Evolutionary conservation across 1,284 basidiomycete species (phyloP).

Genomic region (Mycosarcoma mackinlayi): DNA sequence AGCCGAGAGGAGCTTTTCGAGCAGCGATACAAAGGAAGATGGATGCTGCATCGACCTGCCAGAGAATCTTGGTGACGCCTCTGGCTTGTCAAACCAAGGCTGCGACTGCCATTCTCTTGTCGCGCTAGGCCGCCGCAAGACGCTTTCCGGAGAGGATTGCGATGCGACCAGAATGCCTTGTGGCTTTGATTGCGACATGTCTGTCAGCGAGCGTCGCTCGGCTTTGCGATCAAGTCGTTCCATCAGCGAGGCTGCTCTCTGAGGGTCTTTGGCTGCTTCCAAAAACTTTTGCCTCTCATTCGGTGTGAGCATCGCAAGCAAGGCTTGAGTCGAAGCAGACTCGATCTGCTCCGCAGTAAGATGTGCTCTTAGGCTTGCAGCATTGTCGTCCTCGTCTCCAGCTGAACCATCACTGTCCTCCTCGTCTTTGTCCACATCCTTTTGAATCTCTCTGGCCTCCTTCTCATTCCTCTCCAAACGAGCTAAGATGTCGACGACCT

Average conservation of each 20-base stretch:
- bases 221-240: slow-evolving; percentile 25
- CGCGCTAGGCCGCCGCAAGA: not conserved
- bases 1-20: slow-evolving; percentile 11
- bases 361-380: not conserved
- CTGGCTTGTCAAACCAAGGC: slow-evolving; percentile 30
- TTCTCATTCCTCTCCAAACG: slow-evolving; percentile 21
- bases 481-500: slow-evolving; percentile 35
- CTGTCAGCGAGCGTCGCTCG: not conserved
- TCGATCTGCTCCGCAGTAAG: slow-evolving; percentile 25
- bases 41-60: not conserved
- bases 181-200: not conserved
- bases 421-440: slow-evolving; percentile 4
- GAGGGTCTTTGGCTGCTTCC: slow-evolving; percentile 22
- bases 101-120: slow-evolving; percentile 13
- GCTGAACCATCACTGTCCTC: slow-evolving; percentile 12
- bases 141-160: not conserved
- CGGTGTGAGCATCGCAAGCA: slow-evolving; percentile 48
- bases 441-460: slow-evolving; percentile 2
- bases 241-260: slow-evolving; percentile 29
- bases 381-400: slow-evolving; percentile 10
- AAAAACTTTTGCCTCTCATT: slow-evolving; percentile 42
- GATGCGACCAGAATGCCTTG: slow-evolving; percentile 6
- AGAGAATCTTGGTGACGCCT: slow-evolving; percentile 4
- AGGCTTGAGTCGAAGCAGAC: slow-evolving; percentile 26
- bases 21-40: slow-evolving; percentile 8